A percentile compares a stretch with the other conserved stretches of the same genome.
These are phyloP conservation scores for Tetrahymena borealis DNA, from an alignment of 73 alveolate genomes.

Conservation along the genomic window DNA sequence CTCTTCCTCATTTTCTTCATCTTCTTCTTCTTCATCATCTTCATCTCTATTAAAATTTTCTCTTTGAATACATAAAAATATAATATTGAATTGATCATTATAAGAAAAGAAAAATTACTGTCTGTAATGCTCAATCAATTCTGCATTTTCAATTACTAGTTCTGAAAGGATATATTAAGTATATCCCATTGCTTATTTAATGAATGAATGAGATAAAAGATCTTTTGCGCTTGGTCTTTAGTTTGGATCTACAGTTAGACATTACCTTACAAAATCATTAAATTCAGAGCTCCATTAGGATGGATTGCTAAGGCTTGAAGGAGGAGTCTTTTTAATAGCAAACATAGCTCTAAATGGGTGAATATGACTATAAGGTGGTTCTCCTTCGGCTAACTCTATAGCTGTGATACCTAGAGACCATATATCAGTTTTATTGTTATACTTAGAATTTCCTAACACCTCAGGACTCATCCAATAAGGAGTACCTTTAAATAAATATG, in stretches of 20 bases:
- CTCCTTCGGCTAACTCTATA: conserved; percentile 98
- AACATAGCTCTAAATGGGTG: conserved; percentile 88
- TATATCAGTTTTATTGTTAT: conserved; percentile 62
- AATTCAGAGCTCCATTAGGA: conserved; percentile 87
- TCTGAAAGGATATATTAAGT: neutral
- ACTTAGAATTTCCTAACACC: conserved; percentile 41
- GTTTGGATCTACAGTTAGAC: conserved; percentile 81
- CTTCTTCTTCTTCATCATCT: neutral
- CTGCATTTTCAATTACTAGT: neutral
- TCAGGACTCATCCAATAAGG: conserved; percentile 62
- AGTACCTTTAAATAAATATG: conserved; percentile 43
- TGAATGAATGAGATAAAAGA: conserved; percentile 80
- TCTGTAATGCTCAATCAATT: neutral
- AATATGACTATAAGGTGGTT: conserved; percentile 94
- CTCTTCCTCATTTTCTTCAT: neutral
- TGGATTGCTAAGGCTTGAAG: conserved; percentile 82
- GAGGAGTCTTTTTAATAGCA: conserved; percentile 85
- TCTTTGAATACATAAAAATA: neutral
- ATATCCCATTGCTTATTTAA: neutral
- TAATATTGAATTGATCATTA: neutral
- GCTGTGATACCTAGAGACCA: conserved; percentile 90
- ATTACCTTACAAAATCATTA: conserved; percentile 81
- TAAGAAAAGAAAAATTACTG: neutral
- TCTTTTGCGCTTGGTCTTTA: conserved; percentile 93
- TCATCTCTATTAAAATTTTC: neutral